Percentiles rank a stretch among this genome's conserved stretches.
Evolutionary conservation across 805 yeast species (phyloP).

Genomic region (Candida namnaoensis): DNA sequence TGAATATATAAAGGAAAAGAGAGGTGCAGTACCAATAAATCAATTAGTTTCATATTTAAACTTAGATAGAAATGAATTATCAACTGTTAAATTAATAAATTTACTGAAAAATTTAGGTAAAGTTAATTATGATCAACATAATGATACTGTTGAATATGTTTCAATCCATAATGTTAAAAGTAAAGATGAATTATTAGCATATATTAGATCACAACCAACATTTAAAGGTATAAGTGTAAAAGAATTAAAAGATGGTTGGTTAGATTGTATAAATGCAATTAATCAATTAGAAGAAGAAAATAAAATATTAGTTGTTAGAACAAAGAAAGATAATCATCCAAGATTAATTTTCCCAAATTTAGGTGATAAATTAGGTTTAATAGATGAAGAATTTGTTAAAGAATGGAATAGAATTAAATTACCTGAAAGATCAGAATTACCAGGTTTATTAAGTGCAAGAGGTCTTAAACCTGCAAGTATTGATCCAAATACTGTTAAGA

Average conservation of each 20-base stretch:
- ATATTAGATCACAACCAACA: conserved; percentile 72
- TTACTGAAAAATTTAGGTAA: conserved; percentile 70
- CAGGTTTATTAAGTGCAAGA: conserved; percentile 65
- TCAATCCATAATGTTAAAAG: conserved; percentile 84
- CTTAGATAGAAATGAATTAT: conserved; percentile 28
- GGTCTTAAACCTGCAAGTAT: conserved; percentile 96
- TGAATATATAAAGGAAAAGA: conserved; percentile 70
- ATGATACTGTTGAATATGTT: conserved; percentile 71
- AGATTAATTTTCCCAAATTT: conserved; percentile 83
- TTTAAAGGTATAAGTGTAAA: conserved; percentile 80
- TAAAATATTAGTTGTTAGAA: conserved; percentile 74
- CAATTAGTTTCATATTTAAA: conserved; percentile 63
- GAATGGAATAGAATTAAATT: conserved; percentile 76
- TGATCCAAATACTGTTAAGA: conserved; percentile 91
- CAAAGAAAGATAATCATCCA: conserved; percentile 92
- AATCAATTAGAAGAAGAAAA: conserved; percentile 70
- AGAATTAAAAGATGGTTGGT: conserved; percentile 83
- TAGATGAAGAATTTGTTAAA: conserved; percentile 74
- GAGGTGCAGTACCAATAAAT: conserved; percentile 57
- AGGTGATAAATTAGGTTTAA: conserved; percentile 62
- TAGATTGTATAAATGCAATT: conserved; percentile 74
- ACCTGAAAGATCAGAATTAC: conserved; percentile 78
- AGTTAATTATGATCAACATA: conserved; percentile 55
- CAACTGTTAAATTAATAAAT: conserved; percentile 59
- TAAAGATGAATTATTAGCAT: conserved; percentile 66